These are phyloP conservation scores for Corymbia citriodora DNA, from an alignment of 441 rosid genomes.

Conservation along the genomic window DNA sequence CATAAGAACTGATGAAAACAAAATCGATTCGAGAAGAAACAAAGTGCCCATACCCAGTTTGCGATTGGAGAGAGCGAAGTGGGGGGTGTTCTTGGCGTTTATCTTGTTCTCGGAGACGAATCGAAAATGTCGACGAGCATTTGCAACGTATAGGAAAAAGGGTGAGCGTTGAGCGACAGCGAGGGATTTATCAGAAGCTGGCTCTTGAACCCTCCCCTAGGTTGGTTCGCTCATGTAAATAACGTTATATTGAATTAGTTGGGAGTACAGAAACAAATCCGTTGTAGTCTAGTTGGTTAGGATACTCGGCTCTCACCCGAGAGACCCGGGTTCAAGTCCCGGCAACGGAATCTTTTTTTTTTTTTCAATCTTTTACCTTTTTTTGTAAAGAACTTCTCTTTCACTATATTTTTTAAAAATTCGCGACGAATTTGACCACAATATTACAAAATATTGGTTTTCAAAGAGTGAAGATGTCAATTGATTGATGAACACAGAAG, in stretches of 20 bases:
- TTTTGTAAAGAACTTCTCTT: too few relatives aligned
- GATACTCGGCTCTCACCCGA: slow-evolving; percentile 13
- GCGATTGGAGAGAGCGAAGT: neutral
- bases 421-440: too few relatives aligned
- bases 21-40: neutral
- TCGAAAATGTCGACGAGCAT: neutral
- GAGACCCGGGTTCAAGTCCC: slow-evolving; percentile 13
- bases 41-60: neutral
- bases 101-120: neutral
- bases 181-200: neutral
- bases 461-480: neutral
- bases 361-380: accelerated
- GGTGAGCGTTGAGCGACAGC: neutral
- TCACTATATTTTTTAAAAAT: too few relatives aligned
- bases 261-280: neutral
- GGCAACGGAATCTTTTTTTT: neutral
- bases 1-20: neutral
- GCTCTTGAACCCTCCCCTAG: neutral
- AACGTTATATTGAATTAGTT: too few relatives aligned
- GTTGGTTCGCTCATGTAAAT: too few relatives aligned
- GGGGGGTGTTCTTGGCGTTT: neutral
- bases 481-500: neutral
- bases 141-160: neutral
- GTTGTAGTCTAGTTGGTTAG: slow-evolving; percentile 14
- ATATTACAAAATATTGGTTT: too few relatives aligned